These are phyloP conservation scores for Vanrija sp. DNA, from an alignment of 1,284 basidiomycete genomes.

Conservation along the genomic window DNA sequence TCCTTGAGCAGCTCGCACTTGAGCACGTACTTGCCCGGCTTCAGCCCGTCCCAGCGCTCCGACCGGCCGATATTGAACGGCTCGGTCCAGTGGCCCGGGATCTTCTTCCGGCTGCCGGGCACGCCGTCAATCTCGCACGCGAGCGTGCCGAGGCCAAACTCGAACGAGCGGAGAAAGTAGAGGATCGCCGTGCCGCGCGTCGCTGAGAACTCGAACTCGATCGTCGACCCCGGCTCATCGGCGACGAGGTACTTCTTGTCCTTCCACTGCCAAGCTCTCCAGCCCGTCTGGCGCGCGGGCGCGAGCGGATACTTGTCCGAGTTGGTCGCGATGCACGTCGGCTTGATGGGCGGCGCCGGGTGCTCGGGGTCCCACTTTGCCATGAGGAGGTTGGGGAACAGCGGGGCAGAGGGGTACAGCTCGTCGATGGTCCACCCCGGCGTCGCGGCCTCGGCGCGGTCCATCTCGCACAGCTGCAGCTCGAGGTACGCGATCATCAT, in stretches of 20 bases:
- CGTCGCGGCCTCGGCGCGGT: constrained; percentile 20
- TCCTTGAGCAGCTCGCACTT: constrained; percentile 16
- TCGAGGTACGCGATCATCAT: constrained; percentile 39
- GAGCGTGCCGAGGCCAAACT: constrained; percentile 41
- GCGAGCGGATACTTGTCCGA: constrained; percentile 24
- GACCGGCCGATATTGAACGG: constrained; percentile 19
- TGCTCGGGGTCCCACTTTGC: constrained; percentile 4
- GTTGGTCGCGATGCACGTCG: constrained; percentile 36
- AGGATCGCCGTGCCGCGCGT: constrained; percentile 42
- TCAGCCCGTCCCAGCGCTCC: neutral
- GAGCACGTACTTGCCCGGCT: constrained; percentile 8
- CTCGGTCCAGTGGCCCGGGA: constrained; percentile 35
- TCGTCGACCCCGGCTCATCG: constrained; percentile 29
- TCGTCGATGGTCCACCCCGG: constrained; percentile 12
- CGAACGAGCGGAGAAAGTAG: constrained; percentile 38
- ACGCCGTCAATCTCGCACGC: constrained; percentile 44
- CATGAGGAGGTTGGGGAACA: constrained; percentile 10
- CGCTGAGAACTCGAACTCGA: constrained; percentile 41
- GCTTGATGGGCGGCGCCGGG: constrained; percentile 29
- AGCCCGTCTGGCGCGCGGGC: constrained; percentile 30
- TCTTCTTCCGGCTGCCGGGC: constrained; percentile 5
- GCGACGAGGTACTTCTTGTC: constrained; percentile 42
- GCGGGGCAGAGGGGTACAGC: constrained; percentile 23
- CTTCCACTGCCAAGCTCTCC: constrained; percentile 40
- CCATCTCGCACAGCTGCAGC: constrained; percentile 41